Evolutionary conservation across 257 asterid genomes (phyloP).

Genomic region (Solanum chilense): DNA sequence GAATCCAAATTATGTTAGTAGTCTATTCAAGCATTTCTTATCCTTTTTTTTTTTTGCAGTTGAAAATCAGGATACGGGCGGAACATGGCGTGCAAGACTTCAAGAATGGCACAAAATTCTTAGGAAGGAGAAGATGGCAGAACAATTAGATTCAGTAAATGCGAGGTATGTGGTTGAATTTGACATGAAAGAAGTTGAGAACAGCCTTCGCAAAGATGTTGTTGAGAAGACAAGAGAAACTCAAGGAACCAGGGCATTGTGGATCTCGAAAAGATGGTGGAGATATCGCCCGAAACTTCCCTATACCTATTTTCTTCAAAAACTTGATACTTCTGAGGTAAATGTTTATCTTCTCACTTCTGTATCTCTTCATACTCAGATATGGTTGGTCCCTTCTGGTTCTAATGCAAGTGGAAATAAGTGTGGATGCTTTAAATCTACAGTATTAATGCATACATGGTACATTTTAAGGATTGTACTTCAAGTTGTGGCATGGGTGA

Average conservation of each 20-base stretch:
- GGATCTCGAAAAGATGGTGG: constrained; percentile 99
- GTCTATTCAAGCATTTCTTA: neutral
- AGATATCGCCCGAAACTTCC: constrained; percentile 98
- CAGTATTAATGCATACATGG: neutral
- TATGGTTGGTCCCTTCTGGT: neutral
- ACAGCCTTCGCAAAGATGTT: constrained; percentile 81
- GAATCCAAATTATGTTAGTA: neutral
- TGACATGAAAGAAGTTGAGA: constrained; percentile 96
- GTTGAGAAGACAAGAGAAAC: constrained; percentile 51
- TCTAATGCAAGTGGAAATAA: neutral
- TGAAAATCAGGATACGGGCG: constrained; percentile 38
- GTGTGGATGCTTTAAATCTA: neutral
- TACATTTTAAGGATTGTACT: neutral
- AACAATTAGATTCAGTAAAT: constrained; percentile 48
- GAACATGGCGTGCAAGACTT: constrained; percentile 91
- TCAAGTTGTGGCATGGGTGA: neutral
- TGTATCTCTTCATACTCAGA: neutral
- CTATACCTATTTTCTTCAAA: constrained; percentile 86
- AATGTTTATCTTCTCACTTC: neutral
- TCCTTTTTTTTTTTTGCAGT: constrained; percentile 21
- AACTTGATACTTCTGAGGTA: constrained; percentile 96
- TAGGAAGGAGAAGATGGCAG: constrained; percentile 62
- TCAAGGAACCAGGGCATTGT: constrained; percentile 71
- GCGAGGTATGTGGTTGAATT: constrained; percentile 88
- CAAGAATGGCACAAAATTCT: constrained; percentile 71